A percentile compares a stretch with the other conserved stretches of the same genome.
Evolutionary conservation across 345 rosid genomes (phyloP).

Genomic region (Heritiera fomes): DNA sequence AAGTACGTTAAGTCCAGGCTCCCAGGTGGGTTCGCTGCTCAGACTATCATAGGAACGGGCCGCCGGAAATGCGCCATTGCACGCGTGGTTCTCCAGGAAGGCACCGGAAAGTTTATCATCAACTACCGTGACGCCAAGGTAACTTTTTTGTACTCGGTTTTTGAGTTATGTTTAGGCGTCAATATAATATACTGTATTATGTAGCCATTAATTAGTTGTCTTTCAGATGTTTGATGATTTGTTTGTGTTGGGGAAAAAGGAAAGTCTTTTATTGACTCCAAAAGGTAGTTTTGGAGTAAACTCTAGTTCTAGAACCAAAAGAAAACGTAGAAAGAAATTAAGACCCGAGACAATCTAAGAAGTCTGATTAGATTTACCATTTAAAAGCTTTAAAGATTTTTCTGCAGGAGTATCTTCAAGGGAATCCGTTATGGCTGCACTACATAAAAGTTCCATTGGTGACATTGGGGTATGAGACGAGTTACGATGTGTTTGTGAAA

Average conservation of each 20-base stretch:
- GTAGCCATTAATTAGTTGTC: not conserved
- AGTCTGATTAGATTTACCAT: not conserved
- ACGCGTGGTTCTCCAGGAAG: conserved; percentile 91
- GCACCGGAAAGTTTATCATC: conserved; percentile 79
- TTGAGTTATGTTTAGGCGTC: not conserved
- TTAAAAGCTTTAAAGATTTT: not conserved
- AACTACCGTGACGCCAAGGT: conserved; percentile 92
- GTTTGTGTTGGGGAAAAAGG: not conserved
- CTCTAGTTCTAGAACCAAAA: too few relatives aligned
- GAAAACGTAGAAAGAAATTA: not conserved
- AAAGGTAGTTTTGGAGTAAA: too few relatives aligned
- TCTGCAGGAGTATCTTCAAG: conserved; percentile 88
- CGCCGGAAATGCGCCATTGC: conserved; percentile 91
- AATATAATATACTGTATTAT: not conserved
- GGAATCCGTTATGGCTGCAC: conserved; percentile 95
- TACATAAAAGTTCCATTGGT: conserved; percentile 76
- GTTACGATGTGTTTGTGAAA: conserved; percentile 86
- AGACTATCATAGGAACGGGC: conserved; percentile 82
- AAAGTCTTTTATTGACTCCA: not conserved
- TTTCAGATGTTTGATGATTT: conserved; percentile 8
- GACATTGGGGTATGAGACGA: conserved; percentile 78
- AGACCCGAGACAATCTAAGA: not conserved
- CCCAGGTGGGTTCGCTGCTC: conserved; percentile 94
- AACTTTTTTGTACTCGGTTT: too few relatives aligned
- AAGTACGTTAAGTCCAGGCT: conserved; percentile 81